Percentiles rank a stretch among this genome's conserved stretches.
These are phyloP conservation scores for Blastocystis sp. DNA, from an alignment of 352 stramenopile species.

Conservation along the genomic window DNA sequence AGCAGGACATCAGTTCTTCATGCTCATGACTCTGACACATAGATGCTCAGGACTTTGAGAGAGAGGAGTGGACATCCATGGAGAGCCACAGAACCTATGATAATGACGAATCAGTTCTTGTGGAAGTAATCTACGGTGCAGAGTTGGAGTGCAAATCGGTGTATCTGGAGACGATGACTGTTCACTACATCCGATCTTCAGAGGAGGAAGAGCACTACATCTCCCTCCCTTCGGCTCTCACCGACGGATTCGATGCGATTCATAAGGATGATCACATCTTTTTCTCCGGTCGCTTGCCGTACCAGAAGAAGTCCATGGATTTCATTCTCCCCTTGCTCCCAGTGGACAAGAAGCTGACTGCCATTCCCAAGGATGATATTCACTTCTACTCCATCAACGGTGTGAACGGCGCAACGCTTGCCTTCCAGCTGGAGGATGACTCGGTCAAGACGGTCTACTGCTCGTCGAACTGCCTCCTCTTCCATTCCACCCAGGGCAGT, in stretches of 20 bases:
- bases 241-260: not conserved
- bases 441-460: not conserved
- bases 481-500: not conserved
- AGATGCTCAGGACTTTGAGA: not conserved
- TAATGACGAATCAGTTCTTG: constrained; percentile 19
- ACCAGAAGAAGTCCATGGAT: not conserved
- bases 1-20: not conserved
- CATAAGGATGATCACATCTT: not conserved
- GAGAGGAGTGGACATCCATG: not conserved
- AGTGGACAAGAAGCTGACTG: not conserved
- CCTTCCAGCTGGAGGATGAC: not conserved
- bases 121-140: not conserved
- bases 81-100: not conserved
- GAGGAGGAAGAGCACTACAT: not conserved
- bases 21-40: not conserved
- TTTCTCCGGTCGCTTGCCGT: not conserved
- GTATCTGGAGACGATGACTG: not conserved
- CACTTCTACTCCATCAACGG: not conserved
- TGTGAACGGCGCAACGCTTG: not conserved
- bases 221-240: constrained; percentile 10
- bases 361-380: not conserved
- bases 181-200: not conserved
- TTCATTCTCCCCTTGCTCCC: constrained; percentile 23
- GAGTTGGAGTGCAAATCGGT: not conserved
- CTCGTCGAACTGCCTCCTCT: constrained; percentile 14